These are phyloP conservation scores for Torrubiellomyces zombiae DNA, from an alignment of 2,329 filamentous ascomycete genomes.

Conservation along the genomic window DNA sequence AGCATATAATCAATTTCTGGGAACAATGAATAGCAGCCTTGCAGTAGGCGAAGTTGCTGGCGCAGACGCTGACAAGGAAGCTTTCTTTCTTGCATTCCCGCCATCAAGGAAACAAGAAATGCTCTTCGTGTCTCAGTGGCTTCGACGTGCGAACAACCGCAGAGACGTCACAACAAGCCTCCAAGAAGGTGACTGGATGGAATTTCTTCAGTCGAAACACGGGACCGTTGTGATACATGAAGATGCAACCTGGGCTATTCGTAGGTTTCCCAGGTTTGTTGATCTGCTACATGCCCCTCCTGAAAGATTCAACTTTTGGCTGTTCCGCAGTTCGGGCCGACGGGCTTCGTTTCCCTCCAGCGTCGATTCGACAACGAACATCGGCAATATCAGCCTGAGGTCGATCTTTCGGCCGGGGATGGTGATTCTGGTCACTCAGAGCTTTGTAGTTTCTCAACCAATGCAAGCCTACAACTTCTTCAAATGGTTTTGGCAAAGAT, in stretches of 20 bases:
- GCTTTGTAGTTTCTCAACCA: conserved; percentile 23
- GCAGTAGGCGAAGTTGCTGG: conserved; percentile 6
- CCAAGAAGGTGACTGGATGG: conserved; percentile 27
- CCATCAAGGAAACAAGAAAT: conserved; percentile 15
- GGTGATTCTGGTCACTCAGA: conserved; percentile 23
- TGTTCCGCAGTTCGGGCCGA: conserved; percentile 11
- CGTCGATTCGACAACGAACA: conserved; percentile 1
- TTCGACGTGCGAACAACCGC: conserved; percentile 20
- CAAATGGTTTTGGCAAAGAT: conserved; percentile 17
- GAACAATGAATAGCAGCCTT: too few species aligned
- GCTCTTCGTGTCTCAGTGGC: conserved; percentile 26
- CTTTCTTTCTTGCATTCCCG: conserved; percentile 36
- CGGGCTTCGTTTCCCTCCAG: too few species aligned
- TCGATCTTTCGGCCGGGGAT: conserved; percentile 15
- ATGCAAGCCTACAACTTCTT: conserved; percentile 16
- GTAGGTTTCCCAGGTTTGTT: conserved; percentile 21
- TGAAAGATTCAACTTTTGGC: conserved; percentile 19
- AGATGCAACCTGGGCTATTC: conserved; percentile 18
- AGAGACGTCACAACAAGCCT: conserved; percentile 26
- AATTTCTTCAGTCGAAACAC: conserved; percentile 18
- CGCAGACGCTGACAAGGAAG: conserved; percentile 2
- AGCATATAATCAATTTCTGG: too few species aligned
- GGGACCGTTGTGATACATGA: conserved; percentile 29
- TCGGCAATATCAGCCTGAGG: conserved; percentile 11
- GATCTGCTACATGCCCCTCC: conserved; percentile 14